Conservation (phyloP, 768 basidiomycete genomes). For the Cystobasidium ongulense region DNA sequence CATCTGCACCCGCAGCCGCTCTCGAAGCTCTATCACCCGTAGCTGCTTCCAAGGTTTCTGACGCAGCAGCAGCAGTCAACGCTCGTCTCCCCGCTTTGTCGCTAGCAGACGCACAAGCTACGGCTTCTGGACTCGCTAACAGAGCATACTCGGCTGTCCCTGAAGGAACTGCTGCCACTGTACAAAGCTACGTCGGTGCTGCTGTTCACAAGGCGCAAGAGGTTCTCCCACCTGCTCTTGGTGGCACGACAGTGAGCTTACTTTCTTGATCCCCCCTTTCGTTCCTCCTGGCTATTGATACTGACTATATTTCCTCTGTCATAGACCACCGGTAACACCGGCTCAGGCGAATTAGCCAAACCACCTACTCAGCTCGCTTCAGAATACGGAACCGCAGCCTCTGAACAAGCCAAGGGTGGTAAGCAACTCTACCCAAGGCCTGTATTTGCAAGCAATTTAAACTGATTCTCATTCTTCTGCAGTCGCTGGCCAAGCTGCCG, state of each 20-base stretch:
- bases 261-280: not conserved
- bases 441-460: not conserved
- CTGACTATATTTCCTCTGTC: not conserved
- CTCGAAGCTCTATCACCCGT: slow-evolving; percentile 18
- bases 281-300: not conserved
- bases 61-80: slow-evolving; percentile 20
- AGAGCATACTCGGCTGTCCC: slow-evolving; percentile 12
- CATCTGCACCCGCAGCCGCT: slow-evolving; percentile 30
- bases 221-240: slow-evolving; percentile 20
- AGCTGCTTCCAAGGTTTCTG: slow-evolving; percentile 15
- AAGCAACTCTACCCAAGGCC: not conserved
- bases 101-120: not conserved
- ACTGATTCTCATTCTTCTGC: not conserved
- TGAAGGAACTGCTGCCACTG: slow-evolving; percentile 17
- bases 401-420: slow-evolving; percentile 9
- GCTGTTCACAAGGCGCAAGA: slow-evolving; percentile 18
- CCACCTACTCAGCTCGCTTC: slow-evolving; percentile 22
- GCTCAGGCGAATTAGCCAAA: slow-evolving; percentile 22
- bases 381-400: not conserved
- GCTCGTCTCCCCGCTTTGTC: slow-evolving; percentile 10
- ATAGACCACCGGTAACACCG: slow-evolving; percentile 23
- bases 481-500: slow-evolving; percentile 7
- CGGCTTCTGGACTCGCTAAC: not conserved
- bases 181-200: slow-evolving; percentile 18
- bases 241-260: slow-evolving; percentile 7